These are phyloP conservation scores for cucumber (Cucumis sativus) DNA, from an alignment of 306 rosid species.

Conservation along the genomic window Cucumber_9930_V3 NC_026658.2:15168501-15169000, in stretches of 20 bases:
- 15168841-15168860: slow-evolving; percentile 83
- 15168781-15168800: slow-evolving; percentile 69
- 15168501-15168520: not conserved
- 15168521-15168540: not conserved
- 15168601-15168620: slow-evolving; percentile 57
- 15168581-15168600: slow-evolving; percentile 44
- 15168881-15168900: slow-evolving; percentile 67
- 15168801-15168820: slow-evolving; percentile 67
- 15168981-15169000: slow-evolving; percentile 51
- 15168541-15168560: not conserved
- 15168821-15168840: slow-evolving; percentile 77
- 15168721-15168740: no score
- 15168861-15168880: slow-evolving; percentile 32
- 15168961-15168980: slow-evolving; percentile 46
- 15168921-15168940: slow-evolving; percentile 68
- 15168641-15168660: not conserved
- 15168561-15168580: not conserved
- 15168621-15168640: slow-evolving; percentile 40
- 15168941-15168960: slow-evolving; percentile 71
- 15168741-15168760: slow-evolving; percentile 30
- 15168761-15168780: slow-evolving; percentile 59
- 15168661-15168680: not conserved
- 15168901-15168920: slow-evolving; percentile 81
- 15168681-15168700: not conserved
- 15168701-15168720: not conserved